A percentile compares a stretch with the other conserved stretches of the same genome.
Evolutionary conservation across 768 basidiomycete species (phyloP).

Genomic region (Podaxis carcinomalis): DNA sequence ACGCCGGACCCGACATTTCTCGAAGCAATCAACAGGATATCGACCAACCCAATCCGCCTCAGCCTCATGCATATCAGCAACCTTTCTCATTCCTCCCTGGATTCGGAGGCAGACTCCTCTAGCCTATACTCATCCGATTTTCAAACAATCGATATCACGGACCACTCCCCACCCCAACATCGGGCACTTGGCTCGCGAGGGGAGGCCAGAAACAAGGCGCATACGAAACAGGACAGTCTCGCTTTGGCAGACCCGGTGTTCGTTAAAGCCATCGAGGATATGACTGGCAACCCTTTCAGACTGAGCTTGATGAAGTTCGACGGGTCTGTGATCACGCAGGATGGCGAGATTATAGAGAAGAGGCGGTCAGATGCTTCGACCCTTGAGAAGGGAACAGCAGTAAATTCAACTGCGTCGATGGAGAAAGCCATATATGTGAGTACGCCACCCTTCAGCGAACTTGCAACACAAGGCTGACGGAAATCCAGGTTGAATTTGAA

Average conservation of each 20-base stretch:
- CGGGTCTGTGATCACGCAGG: neutral
- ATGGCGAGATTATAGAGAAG: neutral
- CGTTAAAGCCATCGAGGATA: neutral
- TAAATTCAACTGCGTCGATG: neutral
- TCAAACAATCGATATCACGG: neutral
- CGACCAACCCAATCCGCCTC: neutral
- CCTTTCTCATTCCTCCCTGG: neutral
- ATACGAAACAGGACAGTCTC: neutral
- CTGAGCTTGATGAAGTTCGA: neutral
- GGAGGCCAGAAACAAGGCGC: neutral
- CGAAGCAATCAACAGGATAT: neutral
- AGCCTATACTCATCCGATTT: neutral
- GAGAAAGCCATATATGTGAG: neutral
- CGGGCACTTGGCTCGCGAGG: neutral
- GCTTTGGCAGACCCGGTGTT: neutral
- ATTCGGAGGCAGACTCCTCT: neutral
- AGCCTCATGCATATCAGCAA: neutral
- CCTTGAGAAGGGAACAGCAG: neutral
- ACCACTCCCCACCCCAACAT: neutral
- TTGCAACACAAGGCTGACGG: neutral
- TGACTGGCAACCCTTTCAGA: neutral
- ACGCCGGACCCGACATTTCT: neutral
- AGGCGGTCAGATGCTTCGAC: neutral
- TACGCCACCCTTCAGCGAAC: neutral
- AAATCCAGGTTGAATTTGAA: slow-evolving; percentile 12